phyloP scores from a whole-genome alignment of 2,329 filamentous ascomycete species.

The Fonsecaea nubica region DNA sequence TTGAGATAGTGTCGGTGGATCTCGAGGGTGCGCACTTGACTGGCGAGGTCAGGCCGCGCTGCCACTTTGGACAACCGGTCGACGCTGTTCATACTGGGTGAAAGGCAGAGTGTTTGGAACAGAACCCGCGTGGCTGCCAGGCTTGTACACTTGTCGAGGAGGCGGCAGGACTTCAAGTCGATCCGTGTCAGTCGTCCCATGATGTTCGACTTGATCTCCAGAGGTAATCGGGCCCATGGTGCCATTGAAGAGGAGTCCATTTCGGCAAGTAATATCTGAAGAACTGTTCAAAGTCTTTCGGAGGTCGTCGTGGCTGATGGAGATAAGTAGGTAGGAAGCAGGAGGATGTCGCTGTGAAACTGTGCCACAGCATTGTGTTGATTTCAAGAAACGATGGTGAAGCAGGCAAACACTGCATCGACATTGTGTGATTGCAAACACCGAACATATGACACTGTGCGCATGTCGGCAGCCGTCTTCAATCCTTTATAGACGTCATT shows the following conservation, averaged over 20 bases:
- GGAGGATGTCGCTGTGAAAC: slow-evolving; percentile 3
- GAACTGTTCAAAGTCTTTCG: neutral
- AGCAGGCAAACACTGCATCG: neutral
- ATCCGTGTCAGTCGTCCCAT: neutral
- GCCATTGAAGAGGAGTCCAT: neutral
- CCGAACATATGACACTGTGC: slow-evolving; percentile 1
- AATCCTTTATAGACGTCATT: neutral
- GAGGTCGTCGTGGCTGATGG: neutral
- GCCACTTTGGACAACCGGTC: slow-evolving; percentile 9
- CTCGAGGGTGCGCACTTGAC: slow-evolving; percentile 3
- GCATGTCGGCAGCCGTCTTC: slow-evolving; percentile 4
- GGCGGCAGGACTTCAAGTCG: slow-evolving; percentile 16
- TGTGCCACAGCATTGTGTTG: neutral
- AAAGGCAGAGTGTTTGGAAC: slow-evolving; percentile 14
- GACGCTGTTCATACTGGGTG: slow-evolving; percentile 15
- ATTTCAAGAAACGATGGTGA: neutral
- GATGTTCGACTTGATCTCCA: slow-evolving; percentile 15
- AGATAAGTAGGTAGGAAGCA: neutral
- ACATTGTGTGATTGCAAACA: neutral
- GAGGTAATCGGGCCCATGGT: slow-evolving; percentile 8
- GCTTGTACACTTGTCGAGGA: slow-evolving; percentile 9
- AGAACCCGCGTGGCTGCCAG: slow-evolving; percentile 13
- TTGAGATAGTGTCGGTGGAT: slow-evolving; percentile 16
- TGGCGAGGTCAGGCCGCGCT: neutral
- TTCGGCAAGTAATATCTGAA: neutral